Base-by-base conservation (phyloP, 1,284 basidiomycete genomes). In the Heliocybe sulcata region DNA sequence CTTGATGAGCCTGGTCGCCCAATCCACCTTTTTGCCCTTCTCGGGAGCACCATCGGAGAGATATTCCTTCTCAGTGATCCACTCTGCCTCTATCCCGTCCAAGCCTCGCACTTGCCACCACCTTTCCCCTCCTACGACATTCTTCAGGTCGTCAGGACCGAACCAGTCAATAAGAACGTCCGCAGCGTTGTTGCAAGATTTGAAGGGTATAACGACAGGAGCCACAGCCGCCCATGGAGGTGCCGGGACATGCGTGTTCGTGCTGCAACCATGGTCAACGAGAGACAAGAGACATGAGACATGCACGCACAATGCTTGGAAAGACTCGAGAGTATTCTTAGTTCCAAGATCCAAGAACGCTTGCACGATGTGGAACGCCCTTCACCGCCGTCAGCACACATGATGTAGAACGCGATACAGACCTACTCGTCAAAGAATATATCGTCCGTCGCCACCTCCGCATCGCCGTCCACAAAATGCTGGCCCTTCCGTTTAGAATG, bases 71-170 rank as follows among this genome's bases (percentile, higher is more conserved):
- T 82, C 75, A 1, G 85, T 85, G 52, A 94, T 85, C 91, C 91
- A 93, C 67, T 94, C 91, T 2, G 74, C 84, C 56, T 91, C 87
- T 1, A 90, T 65, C 20, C 85, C 85, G 55, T 81, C 77, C 33
- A 84, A 63, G 16, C 82, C 81, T 42, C 82, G 74, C n/a, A 90
- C 81, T 66, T 90, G 90, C 92, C 92, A 94, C 92, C 91, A 94
- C 54, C 83, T 77, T 54, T 83, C 82, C 2, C 91, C 91, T 22
- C 91, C 91, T 2, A 91, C 85, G 14, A 92, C 77, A 51, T 75
- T 72, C 63, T 81, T 80, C 47, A 92, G 75, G 58, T 86, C 84
- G 38, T 85, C 83, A 6, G 85, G 79, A 1, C 89, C 87, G 51
- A 96, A 84, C 67, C 88, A 92, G 42, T 84, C 72, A 35, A 91